Conservation (phyloP, 169 alveolate genomes). For the Plasmodium adleri region DNA sequence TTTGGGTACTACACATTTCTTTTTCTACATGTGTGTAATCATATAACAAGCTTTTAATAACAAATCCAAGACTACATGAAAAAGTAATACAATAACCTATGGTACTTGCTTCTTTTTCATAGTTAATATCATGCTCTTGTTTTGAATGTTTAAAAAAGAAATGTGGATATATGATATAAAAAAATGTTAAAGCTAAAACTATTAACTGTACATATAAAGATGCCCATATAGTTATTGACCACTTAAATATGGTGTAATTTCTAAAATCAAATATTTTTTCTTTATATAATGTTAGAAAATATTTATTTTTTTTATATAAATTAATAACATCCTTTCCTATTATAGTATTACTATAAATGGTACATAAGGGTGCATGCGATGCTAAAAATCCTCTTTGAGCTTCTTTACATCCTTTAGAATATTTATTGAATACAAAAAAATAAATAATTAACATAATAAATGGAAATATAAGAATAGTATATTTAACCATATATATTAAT, state of each 20-base stretch:
- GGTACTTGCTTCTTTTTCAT: neutral
- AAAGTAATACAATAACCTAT: constrained; percentile 59
- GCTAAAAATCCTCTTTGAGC: constrained; percentile 81
- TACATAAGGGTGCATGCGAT: constrained; percentile 78
- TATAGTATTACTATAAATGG: constrained; percentile 79
- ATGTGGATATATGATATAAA: constrained; percentile 61
- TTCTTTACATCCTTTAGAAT: constrained; percentile 79
- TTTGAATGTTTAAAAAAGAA: neutral
- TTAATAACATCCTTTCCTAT: constrained; percentile 77
- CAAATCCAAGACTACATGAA: constrained; percentile 42
- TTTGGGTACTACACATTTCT: constrained; percentile 80
- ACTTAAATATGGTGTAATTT: constrained; percentile 30
- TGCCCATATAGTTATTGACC: constrained; percentile 72
- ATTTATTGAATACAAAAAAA: constrained; percentile 45
- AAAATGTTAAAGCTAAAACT: constrained; percentile 8
- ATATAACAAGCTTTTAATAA: constrained; percentile 29
- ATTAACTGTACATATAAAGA: constrained; percentile 50
- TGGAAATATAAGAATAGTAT: constrained; percentile 38
- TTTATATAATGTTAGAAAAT: constrained; percentile 8
- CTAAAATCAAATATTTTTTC: constrained; percentile 1
- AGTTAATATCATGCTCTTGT: neutral
- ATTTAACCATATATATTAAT: constrained; percentile 55
- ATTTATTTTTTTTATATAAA: constrained; percentile 51
- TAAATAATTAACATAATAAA: constrained; percentile 41
- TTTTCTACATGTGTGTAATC: constrained; percentile 76